Base-by-base conservation (phyloP, 169 alveolate species). In the Plasmodium blacklocki region DNA sequence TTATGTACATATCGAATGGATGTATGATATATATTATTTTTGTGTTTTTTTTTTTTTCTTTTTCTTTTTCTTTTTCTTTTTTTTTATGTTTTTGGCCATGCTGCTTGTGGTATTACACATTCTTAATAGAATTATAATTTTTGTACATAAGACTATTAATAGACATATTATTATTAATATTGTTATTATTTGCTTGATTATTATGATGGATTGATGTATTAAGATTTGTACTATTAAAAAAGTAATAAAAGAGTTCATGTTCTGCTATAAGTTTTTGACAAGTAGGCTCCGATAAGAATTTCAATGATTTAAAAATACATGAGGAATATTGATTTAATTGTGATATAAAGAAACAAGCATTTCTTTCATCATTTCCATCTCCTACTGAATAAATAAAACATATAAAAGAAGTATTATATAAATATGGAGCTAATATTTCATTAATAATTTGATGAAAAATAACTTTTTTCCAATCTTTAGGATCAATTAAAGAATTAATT, bases 341-440 rank as follows among this genome's bases (percentile, higher is more conserved):
- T 43, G 96, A 95, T 62, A 95, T 75, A 54, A 94, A 93, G 92
- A 95, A 76, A 59, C 97, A 95, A 2, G 97, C 97, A 63, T 95
- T 96, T n/a, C 97, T 91, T 88, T 95, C 97, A 54, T 95, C 97
- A 47, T 94, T 89, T 7, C 97, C 97, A 72, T 95, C 97, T 21
- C 97, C 97, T 50, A 95, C 96, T 49, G 97, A 95, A 18, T 93
- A 73, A n/a, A 95, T 93, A 29, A 94, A 91, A 83, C 96, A 95
- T 21, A 94, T 92, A 68, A 66, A 70, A 21, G 89, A 85, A 2
- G 93, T 94, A 47, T 88, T 76, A 52, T 75, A 83, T 54, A 92
- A 74, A 66, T 93, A 95, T 26, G 93, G 93, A 26, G 93, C 88
- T 90, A 95, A 93, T 11, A 75, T 74, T 75, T 95, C 96, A 86